These are phyloP conservation scores for Alternaria sp. DNA, from an alignment of 2,329 filamentous ascomycete genomes.

Conservation along the genomic window DNA sequence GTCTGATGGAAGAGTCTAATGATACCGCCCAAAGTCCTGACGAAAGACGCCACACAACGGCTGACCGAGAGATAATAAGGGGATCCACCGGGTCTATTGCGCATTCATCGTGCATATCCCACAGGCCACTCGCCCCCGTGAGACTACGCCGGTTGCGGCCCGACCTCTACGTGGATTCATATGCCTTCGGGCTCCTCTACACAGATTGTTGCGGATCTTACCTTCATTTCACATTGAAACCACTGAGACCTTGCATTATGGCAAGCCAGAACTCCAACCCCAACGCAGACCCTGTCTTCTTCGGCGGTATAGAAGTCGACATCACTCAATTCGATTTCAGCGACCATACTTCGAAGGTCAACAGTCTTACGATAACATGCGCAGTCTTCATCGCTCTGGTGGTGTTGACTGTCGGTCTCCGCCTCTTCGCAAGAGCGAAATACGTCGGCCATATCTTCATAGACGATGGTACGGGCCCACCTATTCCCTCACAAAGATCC, in stretches of 20 bases:
- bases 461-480: slow-evolving; percentile 28
- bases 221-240: not conserved
- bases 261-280: not conserved
- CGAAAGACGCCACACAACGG: not conserved
- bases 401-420: slow-evolving; percentile 23
- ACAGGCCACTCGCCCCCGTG: not conserved
- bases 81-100: not conserved
- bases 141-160: not conserved
- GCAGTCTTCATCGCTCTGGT: slow-evolving; percentile 29
- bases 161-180: not conserved
- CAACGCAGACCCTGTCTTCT: not conserved
- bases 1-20: not conserved
- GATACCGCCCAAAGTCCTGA: not conserved
- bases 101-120: not conserved
- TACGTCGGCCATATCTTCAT: slow-evolving; percentile 30
- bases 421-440: slow-evolving; percentile 27
- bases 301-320: slow-evolving; percentile 24
- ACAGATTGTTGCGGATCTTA: not conserved
- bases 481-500: not conserved
- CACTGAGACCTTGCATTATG: slow-evolving; percentile 1
- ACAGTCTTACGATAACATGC: slow-evolving; percentile 17
- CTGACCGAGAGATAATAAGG: not conserved
- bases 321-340: slow-evolving; percentile 29
- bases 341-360: slow-evolving; percentile 25
- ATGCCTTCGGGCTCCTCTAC: not conserved